Evolutionary conservation across 306 rosid species (phyloP), one percentile per base, ranked within the genome.

Genomic region (Carpinus viminea): DNA sequence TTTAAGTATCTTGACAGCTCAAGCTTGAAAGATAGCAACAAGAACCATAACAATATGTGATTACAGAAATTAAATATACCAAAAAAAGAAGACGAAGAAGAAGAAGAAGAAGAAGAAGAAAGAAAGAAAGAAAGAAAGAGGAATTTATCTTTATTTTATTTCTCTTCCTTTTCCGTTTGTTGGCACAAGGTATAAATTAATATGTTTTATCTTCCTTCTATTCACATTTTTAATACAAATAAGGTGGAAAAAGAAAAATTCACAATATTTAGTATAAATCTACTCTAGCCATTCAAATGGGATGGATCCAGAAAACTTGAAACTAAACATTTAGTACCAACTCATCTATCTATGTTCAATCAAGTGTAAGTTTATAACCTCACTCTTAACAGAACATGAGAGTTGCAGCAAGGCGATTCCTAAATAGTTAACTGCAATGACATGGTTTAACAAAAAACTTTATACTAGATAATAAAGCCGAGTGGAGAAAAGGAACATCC

Each of bases 1-100:
- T 71, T 68, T 47, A 75, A 79, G 68, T 18, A 78, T 86, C 26
- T 84, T 78, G 38, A 71, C 16, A 74, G 52, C 79, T 38, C 0
- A 57, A 70, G 57, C 21, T 13, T 28, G 77, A 38, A 81, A 77
- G 69, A 82, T 47, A 24, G 11, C 77, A 77, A 82, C 78, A 57
- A 66, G 60, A 70, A 45, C 17, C 5, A 65, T 34, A 48, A 75
- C 51, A 57, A 15, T 8, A 28, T 43, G 60, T 68, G 28, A 17
- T 41, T 72, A 62, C 43, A 65, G 11, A 60, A 18, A 52, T 47
- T 20, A 55, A 41, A 41, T 66, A 70, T 18, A 52, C 18, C 51
- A 2, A 20, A 0, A 5, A 41, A 41, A 6, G 15, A 0, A 75
- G 4, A 18, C 3, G 4, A 31, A 34, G 12, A 36, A 16, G 12